Evolutionary conservation across 768 basidiomycete species (phyloP), one percentile per base, ranked within the genome.

Genomic region (Hypsizygus marmoreus): DNA sequence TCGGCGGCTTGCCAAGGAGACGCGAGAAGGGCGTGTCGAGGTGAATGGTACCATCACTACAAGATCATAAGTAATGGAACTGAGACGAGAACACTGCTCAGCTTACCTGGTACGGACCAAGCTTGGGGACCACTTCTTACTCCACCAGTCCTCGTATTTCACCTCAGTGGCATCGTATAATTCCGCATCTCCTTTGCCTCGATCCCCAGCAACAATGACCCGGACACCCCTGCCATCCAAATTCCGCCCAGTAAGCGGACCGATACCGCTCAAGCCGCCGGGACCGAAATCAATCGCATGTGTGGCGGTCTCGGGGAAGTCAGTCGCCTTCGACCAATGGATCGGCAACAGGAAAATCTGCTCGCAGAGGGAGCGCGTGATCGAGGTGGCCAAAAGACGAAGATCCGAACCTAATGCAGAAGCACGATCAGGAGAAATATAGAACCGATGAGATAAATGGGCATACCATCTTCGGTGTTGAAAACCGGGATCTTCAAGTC

Each of bases 221-320:
- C 93, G 85, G 23, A 99, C 82, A 43, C 97, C 97, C 22, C 91
- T 86, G 11, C 97, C 97, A 57, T 97, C 93, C 34, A 95, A 75
- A 67, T 94, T 95, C 57, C 88, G 82, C 4, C 87, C 84, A 32
- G 94, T 95, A 45, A 97, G 76, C 42, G 87, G 84, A 31, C 95
- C 95, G 54, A 97, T 95, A 10, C 97, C 95, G 59, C 87, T 91
- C 44, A 90, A 62, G 11, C 95, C 95, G 50, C 97, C 95, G 1
- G 97, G 92, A 42, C 97, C 97, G 58, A 99, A 98, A 68, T 99
- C 97, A 51, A 98, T 72, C 2, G 91, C 88, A 64, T 99, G 97
- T 4, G 95, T 98, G 0, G 94, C 92, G 7, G 85, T 79, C 49
- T 88, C 78, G 1, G 94, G 90, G 80, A 98, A 95, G 50, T 83